Evolutionary conservation across 2,329 filamentous ascomycete species (phyloP).

Genomic region (Lecanoromycetidae sp.): DNA sequence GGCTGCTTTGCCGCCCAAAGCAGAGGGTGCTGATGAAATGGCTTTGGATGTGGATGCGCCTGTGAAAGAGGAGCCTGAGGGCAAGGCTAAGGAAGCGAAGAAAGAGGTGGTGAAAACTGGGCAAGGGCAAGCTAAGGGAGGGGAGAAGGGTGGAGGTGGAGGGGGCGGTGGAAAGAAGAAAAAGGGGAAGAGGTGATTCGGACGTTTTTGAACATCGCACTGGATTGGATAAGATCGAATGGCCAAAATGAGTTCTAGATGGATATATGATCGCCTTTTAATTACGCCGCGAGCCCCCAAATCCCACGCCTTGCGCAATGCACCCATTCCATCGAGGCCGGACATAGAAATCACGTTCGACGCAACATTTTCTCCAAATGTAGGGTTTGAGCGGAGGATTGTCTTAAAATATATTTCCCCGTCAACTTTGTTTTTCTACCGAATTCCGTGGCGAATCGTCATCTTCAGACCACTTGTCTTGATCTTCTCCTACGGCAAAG

Average conservation of each 20-base stretch:
- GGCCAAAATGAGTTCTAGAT: background rate
- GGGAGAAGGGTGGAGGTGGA: conserved; percentile 31
- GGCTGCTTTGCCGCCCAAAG: conserved; percentile 45
- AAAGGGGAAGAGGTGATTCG: conserved; percentile 57
- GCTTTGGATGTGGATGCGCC: conserved; percentile 26
- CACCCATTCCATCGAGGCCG: too few relatives aligned
- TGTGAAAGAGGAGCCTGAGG: conserved; percentile 29
- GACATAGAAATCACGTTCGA: too few relatives aligned
- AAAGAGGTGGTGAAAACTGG: conserved; percentile 28
- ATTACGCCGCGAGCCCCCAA: too few relatives aligned
- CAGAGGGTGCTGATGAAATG: conserved; percentile 28
- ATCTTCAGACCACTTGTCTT: conserved; percentile 73
- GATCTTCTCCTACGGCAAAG: conserved; percentile 80
- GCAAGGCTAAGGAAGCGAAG: conserved; percentile 25
- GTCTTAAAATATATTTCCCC: conserved; percentile 25
- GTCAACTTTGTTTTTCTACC: conserved; percentile 41
- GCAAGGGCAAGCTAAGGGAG: conserved; percentile 11
- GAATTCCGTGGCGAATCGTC: conserved; percentile 41
- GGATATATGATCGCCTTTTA: too few relatives aligned
- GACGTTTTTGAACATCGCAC: too few relatives aligned
- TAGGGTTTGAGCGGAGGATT: background rate
- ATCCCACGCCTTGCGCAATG: too few relatives aligned
- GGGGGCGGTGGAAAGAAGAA: conserved; percentile 44
- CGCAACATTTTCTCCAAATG: too few relatives aligned
- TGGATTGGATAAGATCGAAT: too few relatives aligned